A percentile compares a stretch with the other conserved stretches of the same genome.
Conservation (phyloP, 768 basidiomycete genomes). For the Psilocybe tampanensis region DNA sequence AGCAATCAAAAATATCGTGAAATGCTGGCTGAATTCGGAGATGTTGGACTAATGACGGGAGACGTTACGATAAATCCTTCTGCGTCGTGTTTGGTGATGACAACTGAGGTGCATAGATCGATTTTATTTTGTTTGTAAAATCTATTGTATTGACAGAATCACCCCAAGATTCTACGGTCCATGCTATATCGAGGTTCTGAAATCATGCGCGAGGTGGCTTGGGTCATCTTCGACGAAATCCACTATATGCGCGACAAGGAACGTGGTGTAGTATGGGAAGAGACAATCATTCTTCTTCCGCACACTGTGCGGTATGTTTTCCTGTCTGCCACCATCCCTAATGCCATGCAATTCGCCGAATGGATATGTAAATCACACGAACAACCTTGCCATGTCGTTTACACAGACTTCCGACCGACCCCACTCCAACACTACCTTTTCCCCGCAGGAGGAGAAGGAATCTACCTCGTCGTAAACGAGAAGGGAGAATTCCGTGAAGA, state of each 20-base stretch:
- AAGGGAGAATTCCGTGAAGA: conserved; percentile 97
- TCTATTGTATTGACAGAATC: neutral
- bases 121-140: neutral
- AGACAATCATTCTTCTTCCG: conserved; percentile 96
- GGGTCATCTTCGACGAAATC: conserved; percentile 99
- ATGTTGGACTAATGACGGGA: conserved; percentile 99
- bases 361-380: conserved; percentile 98
- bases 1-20: conserved; percentile 99
- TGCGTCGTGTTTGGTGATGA: conserved; percentile 98
- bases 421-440: conserved; percentile 98
- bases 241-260: conserved; percentile 99
- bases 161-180: conserved; percentile 87
- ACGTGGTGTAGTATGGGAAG: conserved; percentile 99
- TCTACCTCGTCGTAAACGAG: conserved; percentile 98
- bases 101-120: conserved; percentile 78
- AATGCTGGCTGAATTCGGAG: conserved; percentile 95
- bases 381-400: conserved; percentile 98
- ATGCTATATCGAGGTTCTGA: conserved; percentile 99
- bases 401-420: conserved; percentile 98
- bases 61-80: conserved; percentile 99
- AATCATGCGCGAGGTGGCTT: conserved; percentile 99
- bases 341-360: conserved; percentile 99
- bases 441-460: conserved; percentile 94
- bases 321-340: conserved; percentile 98
- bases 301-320: conserved; percentile 98